phyloP scores from a whole-genome alignment of 768 basidiomycete genomes.

The Cubamyces sp. region DNA sequence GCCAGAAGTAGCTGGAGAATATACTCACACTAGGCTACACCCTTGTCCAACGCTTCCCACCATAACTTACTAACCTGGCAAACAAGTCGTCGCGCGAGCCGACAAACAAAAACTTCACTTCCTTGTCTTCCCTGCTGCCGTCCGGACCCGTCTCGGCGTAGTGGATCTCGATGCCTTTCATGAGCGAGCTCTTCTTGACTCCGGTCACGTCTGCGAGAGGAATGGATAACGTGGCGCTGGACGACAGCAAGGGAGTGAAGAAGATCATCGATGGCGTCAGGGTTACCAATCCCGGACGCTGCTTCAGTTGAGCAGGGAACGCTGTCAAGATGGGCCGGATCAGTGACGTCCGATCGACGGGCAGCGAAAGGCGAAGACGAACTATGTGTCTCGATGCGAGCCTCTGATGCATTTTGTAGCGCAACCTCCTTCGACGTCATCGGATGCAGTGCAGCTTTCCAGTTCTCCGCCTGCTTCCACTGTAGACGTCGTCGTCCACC shows the following conservation, averaged over 20 bases:
- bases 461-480: slow-evolving; percentile 31
- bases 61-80: slow-evolving; percentile 58
- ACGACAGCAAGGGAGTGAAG: slow-evolving; percentile 59
- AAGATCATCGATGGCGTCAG: slow-evolving; percentile 51
- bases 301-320: slow-evolving; percentile 60
- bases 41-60: slow-evolving; percentile 52
- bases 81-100: slow-evolving; percentile 68
- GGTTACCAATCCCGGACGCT: slow-evolving; percentile 62
- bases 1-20: neutral
- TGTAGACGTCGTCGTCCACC: neutral
- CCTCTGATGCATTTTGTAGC: slow-evolving; percentile 9
- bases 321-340: slow-evolving; percentile 39
- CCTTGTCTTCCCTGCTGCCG: slow-evolving; percentile 41
- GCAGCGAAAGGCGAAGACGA: slow-evolving; percentile 7
- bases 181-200: slow-evolving; percentile 58
- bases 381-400: slow-evolving; percentile 31
- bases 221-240: slow-evolving; percentile 49
- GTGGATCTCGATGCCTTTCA: slow-evolving; percentile 55
- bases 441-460: slow-evolving; percentile 22
- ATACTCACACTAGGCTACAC: slow-evolving; percentile 7
- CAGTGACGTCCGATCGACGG: neutral
- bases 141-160: slow-evolving; percentile 41
- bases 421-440: slow-evolving; percentile 19
- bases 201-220: slow-evolving; percentile 51
- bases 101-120: slow-evolving; percentile 64